Base-by-base conservation (phyloP, 106 monocot genomes). In the Agapanthus africanus region DNA sequence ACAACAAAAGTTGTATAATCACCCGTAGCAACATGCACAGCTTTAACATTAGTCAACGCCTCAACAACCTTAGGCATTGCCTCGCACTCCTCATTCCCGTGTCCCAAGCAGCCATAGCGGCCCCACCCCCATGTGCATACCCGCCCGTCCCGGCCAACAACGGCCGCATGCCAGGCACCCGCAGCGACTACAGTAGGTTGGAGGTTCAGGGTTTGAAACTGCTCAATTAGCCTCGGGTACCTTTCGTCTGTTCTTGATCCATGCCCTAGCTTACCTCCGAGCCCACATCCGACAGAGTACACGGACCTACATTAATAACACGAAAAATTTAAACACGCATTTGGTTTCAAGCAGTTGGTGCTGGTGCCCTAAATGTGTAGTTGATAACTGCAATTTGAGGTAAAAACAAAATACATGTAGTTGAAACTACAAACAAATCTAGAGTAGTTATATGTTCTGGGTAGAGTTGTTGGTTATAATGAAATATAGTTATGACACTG, bases 111-210 rank as follows among this genome's bases (percentile, higher is more conserved):
- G 46, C 99, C 99, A 66, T 93, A 99, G 6, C 93, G 78, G 31
- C 93, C 93, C 99, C 99, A 93, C 40, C 99, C 99, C 99, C 99
- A 99, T 0, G 99, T 99, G 75, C 93, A 99, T 3, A 93, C 90
- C 16, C 93, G 79, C 16, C 99, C 99, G 79, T 99, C 93, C 35
- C 74, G 73, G 7, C 93, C 99, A 8, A 99, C 93, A 31, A 99
- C 99, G 16, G 99, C 93, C 35, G 93, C 93, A 54, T 99, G 99
- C 93, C 93, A 99, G 25, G 99, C 93, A 33, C 99, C 99, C 0
- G 99, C 99, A 35, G 99, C 93, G 35, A 99, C 99, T 1, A 80
- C 93, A 72, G 69, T 71, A 11, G 99, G 99, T 59, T 99, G 93
- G 26, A 93, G 52, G 21, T 93, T 90, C 56, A 99, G 60, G 25